Conservation (phyloP, 306 rosid genomes). For the Cicer yamashitae region DNA sequence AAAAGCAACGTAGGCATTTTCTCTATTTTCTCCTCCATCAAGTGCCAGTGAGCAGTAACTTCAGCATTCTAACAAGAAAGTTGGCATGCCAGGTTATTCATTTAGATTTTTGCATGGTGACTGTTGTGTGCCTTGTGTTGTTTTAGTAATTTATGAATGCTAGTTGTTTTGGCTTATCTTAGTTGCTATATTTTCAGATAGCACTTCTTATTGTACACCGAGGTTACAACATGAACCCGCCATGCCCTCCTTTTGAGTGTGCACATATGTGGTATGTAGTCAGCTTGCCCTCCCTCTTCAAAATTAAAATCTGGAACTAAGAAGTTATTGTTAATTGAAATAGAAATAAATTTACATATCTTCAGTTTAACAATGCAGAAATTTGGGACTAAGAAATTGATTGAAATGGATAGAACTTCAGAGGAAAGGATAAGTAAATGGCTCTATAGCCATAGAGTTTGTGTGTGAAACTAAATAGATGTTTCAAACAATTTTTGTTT, state of each 20-base stretch:
- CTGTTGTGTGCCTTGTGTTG: conserved; percentile 36
- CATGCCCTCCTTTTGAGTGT: conserved; percentile 94
- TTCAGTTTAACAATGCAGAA: conserved; percentile 21
- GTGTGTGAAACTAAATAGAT: neutral
- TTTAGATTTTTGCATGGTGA: conserved; percentile 45
- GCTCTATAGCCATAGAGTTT: conserved; percentile 5
- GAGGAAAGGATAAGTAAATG: conserved; percentile 21
- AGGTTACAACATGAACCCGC: conserved; percentile 92
- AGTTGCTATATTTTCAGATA: conserved; percentile 73
- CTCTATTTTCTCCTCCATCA: conserved; percentile 97
- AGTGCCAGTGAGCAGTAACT: conserved; percentile 95
- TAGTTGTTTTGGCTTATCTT: conserved; percentile 41
- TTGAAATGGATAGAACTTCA: conserved; percentile 22
- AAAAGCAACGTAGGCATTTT: conserved; percentile 92
- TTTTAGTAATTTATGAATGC: conserved; percentile 29
- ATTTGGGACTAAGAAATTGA: conserved; percentile 27
- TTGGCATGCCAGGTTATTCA: conserved; percentile 86
- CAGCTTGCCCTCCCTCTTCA: conserved; percentile 1
- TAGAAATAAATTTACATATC: conserved; percentile 20
- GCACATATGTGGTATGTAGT: conserved; percentile 88
- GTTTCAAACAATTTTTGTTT: neutral
- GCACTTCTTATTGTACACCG: conserved; percentile 86
- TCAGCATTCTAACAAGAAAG: conserved; percentile 80
- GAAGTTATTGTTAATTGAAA: conserved; percentile 1
- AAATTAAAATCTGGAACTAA: conserved; percentile 25